phyloP scores from a whole-genome alignment of 108 stramenopile genomes.

The Stephanodiscus triporus region DNA sequence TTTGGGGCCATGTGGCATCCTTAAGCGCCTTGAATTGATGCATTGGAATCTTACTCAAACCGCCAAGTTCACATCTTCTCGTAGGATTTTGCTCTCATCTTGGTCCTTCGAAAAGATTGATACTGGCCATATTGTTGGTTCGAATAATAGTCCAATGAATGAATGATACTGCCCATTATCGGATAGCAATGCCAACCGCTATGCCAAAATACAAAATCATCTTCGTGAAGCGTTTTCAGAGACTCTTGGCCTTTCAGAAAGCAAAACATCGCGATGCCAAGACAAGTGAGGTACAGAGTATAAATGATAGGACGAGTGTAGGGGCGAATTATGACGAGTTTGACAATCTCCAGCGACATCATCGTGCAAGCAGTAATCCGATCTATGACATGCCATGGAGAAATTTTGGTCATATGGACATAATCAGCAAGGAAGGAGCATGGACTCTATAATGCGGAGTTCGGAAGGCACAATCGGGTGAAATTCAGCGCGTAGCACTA shows the following conservation, averaged over 20 bases:
- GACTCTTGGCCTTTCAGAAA: constrained; percentile 46
- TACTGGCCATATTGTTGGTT: not conserved
- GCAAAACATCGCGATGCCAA: constrained; percentile 25
- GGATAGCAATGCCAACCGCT: constrained; percentile 53
- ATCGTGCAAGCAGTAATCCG: constrained; percentile 37
- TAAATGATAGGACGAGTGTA: constrained; percentile 47
- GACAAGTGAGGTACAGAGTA: constrained; percentile 14
- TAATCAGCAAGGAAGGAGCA: constrained; percentile 55
- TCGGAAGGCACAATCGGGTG: not conserved
- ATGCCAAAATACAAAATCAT: constrained; percentile 55
- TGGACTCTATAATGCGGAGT: constrained; percentile 23
- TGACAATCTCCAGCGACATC: constrained; percentile 39
- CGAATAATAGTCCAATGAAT: constrained; percentile 21
- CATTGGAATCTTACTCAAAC: too few relatives aligned
- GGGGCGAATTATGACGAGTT: constrained; percentile 37
- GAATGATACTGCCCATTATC: constrained; percentile 19
- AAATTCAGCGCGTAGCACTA: not conserved
- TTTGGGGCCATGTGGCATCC: not conserved
- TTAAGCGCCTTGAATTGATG: not conserved
- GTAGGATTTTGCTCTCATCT: not conserved
- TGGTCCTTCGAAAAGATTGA: not conserved
- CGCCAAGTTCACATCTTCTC: not conserved
- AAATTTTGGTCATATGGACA: constrained; percentile 44
- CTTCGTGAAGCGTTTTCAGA: constrained; percentile 25
- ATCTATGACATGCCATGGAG: constrained; percentile 44